Evolutionary conservation across 495 filamentous ascomycete species (phyloP), one percentile per base, ranked within the genome.

Genomic region (Penicillium bovifimosum): DNA sequence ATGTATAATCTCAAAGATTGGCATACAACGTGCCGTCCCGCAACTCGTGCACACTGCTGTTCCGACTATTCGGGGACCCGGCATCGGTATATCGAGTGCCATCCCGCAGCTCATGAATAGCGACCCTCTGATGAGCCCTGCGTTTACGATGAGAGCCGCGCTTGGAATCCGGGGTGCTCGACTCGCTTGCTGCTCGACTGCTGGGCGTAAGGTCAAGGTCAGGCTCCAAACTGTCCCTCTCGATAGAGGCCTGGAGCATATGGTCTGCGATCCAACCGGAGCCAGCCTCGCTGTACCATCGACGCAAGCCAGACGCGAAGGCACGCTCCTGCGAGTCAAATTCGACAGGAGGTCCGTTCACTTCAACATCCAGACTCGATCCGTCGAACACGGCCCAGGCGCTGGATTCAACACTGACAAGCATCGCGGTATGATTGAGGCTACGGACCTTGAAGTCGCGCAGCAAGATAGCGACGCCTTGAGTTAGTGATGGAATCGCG

Each of bases 391-490:
- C 80, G 5, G 82, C 87, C 87, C 89, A 95, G 20, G 79, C 72
- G 31, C 77, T 80, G 33, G 72, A 71, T 26, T 73, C 62, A 1
- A 66, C 68, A 50, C 75, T 80, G 31, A 80, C 62, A 6, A 81
- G 72, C 24, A 70, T 69, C 32, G 78, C 58, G 6, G 65, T 65
- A 54, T 67, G 68, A 27, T 78, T 61, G 46, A 71, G 70, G 54
- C 65, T 78, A 48, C 73, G 63, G 11, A 95, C 87, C 47, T 77
- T 78, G 59, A 96, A 90, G 35, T 83, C 76, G 6, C 86, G 78
- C 10, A 98, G 76, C 33, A 98, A 66, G 17, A 96, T 74, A 2
- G 84, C 82, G 56, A 93, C 86, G 7, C 93, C 93, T 13, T 78
- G 76, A 3, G 74, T 70, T 20, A 89, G 73, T 5, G 76, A 61